These are phyloP conservation scores for Letharia lupina DNA, from an alignment of 495 filamentous ascomycete species.

Conservation along the genomic window DNA sequence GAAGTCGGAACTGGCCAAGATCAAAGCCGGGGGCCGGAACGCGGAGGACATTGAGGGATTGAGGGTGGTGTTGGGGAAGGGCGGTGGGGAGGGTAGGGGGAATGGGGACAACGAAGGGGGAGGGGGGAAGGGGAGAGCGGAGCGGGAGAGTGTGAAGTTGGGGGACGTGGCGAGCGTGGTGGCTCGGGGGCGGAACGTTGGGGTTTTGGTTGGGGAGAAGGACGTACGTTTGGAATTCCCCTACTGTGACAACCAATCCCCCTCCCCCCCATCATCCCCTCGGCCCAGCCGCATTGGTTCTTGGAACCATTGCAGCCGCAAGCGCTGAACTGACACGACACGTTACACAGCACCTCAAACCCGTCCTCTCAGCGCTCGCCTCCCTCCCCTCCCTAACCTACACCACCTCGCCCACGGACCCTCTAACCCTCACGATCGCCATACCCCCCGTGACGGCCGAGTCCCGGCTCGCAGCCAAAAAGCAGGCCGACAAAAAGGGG, in stretches of 20 bases:
- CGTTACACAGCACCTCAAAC: slow-evolving; percentile 17
- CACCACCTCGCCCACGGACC: slow-evolving; percentile 19
- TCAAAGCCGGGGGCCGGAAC: slow-evolving; percentile 12
- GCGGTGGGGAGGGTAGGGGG: neutral
- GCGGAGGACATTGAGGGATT: slow-evolving; percentile 17
- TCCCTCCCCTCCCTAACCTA: slow-evolving; percentile 21
- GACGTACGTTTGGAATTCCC: slow-evolving; percentile 7
- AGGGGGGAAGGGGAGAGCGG: neutral
- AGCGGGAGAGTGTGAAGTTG: slow-evolving; percentile 8
- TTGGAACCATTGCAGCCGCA: too few relatives aligned
- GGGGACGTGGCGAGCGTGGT: slow-evolving; percentile 21
- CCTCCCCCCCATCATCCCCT: neutral
- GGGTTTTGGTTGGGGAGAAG: slow-evolving; percentile 22
- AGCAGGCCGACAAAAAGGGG: slow-evolving; percentile 15
- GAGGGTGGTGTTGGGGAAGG: slow-evolving; percentile 5
- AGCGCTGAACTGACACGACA: too few relatives aligned
- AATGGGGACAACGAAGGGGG: neutral
- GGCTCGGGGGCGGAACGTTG: slow-evolving; percentile 15
- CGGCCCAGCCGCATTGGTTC: neutral
- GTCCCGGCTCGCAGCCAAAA: slow-evolving; percentile 37
- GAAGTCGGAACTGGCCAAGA: slow-evolving; percentile 7
- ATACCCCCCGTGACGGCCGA: slow-evolving; percentile 42
- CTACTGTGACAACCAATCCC: neutral
- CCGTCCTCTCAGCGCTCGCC: slow-evolving; percentile 17
- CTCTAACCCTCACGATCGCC: slow-evolving; percentile 20